These are phyloP conservation scores for Aspergillus floridensis DNA, from an alignment of 2,329 filamentous ascomycete genomes.

Conservation along the genomic window DNA sequence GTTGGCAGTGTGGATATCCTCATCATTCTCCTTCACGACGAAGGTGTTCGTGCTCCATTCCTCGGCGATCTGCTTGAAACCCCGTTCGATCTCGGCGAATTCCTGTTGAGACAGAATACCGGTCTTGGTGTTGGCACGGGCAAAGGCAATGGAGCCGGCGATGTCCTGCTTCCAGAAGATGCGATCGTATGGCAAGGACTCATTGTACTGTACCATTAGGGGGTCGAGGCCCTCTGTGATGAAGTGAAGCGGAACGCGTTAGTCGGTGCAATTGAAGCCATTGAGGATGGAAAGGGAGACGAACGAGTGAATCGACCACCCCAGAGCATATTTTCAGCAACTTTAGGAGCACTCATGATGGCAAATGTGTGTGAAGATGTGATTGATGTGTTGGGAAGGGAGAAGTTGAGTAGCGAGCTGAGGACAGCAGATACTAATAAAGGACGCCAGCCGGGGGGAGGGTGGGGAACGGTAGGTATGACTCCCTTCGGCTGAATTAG, in stretches of 20 bases:
- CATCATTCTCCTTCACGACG: conserved; percentile 42
- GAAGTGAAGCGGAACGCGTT: conserved; percentile 16
- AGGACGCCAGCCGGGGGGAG: neutral
- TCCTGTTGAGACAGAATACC: conserved; percentile 72
- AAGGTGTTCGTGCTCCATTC: conserved; percentile 45
- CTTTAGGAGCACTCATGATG: conserved; percentile 39
- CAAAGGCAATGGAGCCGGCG: conserved; percentile 75
- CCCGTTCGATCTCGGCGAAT: conserved; percentile 70
- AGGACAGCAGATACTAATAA: neutral
- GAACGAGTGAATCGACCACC: conserved; percentile 61
- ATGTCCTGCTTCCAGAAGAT: conserved; percentile 79
- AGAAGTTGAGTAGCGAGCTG: conserved; percentile 8
- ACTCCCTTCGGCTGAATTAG: conserved; percentile 9
- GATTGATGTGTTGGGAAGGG: neutral
- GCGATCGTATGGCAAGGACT: conserved; percentile 74
- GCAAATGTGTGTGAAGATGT: neutral
- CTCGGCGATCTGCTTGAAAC: conserved; percentile 57
- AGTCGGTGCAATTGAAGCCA: conserved; percentile 14
- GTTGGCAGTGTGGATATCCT: conserved; percentile 68
- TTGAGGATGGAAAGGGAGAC: conserved; percentile 15
- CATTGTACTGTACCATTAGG: conserved; percentile 83
- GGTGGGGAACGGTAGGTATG: neutral
- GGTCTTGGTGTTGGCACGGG: conserved; percentile 71
- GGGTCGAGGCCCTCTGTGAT: conserved; percentile 71
- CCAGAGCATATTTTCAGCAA: conserved; percentile 57